Percentiles rank a stretch among this genome's conserved stretches.
phyloP scores from a whole-genome alignment of 208 protist genomes.

The Leishmania martiniquensis region DNA sequence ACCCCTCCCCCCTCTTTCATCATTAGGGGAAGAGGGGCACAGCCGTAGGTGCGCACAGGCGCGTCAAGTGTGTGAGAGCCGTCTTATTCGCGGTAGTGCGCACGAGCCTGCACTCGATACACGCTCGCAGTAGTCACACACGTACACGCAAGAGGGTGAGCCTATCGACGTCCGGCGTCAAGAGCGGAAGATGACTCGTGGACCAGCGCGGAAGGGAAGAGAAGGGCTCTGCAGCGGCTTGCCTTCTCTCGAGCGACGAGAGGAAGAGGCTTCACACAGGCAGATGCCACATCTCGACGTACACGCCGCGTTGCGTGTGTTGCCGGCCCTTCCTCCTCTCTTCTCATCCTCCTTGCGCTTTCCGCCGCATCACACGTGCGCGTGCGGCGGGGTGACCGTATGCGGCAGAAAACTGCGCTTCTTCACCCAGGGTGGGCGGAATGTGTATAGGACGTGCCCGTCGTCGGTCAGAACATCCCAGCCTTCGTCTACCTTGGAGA shows the following conservation, averaged over 20 bases:
- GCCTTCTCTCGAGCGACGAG: not conserved
- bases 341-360: not conserved
- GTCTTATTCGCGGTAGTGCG: too few species aligned
- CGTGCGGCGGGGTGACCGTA: constrained; percentile 38
- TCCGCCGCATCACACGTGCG: constrained; percentile 18
- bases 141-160: too few species aligned
- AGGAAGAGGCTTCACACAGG: not conserved
- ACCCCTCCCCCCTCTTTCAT: too few species aligned
- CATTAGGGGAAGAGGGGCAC: too few species aligned
- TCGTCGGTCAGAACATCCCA: constrained; percentile 90
- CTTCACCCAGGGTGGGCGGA: constrained; percentile 89
- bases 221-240: not conserved
- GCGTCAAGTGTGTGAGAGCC: too few species aligned
- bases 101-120: too few species aligned
- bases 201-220: not conserved
- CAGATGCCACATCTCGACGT: not conserved
- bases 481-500: constrained; percentile 78
- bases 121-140: too few species aligned
- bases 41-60: too few species aligned
- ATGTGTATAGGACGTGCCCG: constrained; percentile 84
- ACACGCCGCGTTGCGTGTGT: not conserved
- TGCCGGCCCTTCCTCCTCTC: not conserved
- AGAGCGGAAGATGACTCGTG: too few species aligned
- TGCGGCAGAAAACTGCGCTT: constrained; percentile 63
- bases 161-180: too few species aligned